phyloP scores from a whole-genome alignment of 768 basidiomycete species.

The Boletus pseudo-olivaceus region DNA sequence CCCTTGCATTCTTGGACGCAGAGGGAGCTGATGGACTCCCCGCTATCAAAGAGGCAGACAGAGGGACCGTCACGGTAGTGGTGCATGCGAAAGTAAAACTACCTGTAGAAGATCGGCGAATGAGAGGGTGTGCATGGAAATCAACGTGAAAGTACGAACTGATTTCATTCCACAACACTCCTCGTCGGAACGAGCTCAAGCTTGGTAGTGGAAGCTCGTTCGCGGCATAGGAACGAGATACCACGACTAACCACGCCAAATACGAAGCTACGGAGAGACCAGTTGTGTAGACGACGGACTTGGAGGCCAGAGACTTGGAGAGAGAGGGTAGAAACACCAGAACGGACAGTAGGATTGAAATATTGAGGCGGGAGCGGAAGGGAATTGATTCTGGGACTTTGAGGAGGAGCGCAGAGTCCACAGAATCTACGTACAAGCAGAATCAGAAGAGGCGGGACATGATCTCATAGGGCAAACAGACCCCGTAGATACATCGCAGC shows the following conservation, averaged over 20 bases:
- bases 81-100: slow-evolving; percentile 62
- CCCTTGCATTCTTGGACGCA: slow-evolving; percentile 40
- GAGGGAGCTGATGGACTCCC: slow-evolving; percentile 10
- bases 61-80: slow-evolving; percentile 59
- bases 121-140: slow-evolving; percentile 3
- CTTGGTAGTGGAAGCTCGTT: slow-evolving; percentile 38
- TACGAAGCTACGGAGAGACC: slow-evolving; percentile 60
- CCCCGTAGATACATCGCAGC: slow-evolving; percentile 64
- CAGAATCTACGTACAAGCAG: slow-evolving; percentile 42
- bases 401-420: slow-evolving; percentile 48
- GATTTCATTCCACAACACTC: slow-evolving; percentile 59
- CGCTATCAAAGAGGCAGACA: slow-evolving; percentile 59
- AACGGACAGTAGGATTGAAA: slow-evolving; percentile 42
- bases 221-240: slow-evolving; percentile 49
- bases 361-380: slow-evolving; percentile 35
- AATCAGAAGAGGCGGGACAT: slow-evolving; percentile 7
- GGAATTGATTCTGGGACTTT: slow-evolving; percentile 35
- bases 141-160: slow-evolving; percentile 40
- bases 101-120: slow-evolving; percentile 34
- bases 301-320: slow-evolving; percentile 52
- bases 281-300: slow-evolving; percentile 51
- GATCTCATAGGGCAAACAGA: slow-evolving; percentile 34
- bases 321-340: slow-evolving; percentile 50
- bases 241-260: slow-evolving; percentile 55
- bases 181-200: slow-evolving; percentile 38